Percentiles rank a stretch among this genome's conserved stretches.
These are phyloP conservation scores for Eucalyptus marginata DNA, from an alignment of 345 rosid genomes.

Conservation along the genomic window DNA sequence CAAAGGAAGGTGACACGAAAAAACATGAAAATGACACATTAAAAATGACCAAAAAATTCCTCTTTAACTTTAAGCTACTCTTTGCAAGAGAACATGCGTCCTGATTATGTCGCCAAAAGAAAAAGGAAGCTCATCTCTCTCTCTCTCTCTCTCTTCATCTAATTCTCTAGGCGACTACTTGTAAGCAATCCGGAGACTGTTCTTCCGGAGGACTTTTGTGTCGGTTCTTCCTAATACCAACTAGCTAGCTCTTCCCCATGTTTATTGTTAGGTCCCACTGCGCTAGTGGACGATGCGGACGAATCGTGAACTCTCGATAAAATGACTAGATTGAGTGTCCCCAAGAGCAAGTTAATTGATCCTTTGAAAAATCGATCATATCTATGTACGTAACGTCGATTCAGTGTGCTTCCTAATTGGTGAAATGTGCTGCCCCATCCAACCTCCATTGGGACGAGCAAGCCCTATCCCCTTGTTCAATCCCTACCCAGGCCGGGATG, in stretches of 20 bases:
- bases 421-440: neutral
- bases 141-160: neutral
- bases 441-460: neutral
- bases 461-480: neutral
- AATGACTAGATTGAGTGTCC: neutral
- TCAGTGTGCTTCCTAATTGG: neutral
- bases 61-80: neutral
- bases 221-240: neutral
- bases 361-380: neutral
- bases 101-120: neutral
- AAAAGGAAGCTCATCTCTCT: neutral
- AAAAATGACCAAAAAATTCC: neutral
- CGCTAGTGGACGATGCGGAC: neutral
- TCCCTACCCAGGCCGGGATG: neutral
- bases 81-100: neutral
- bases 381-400: neutral
- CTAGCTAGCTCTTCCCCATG: neutral
- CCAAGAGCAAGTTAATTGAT: neutral
- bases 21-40: neutral
- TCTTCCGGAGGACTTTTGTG: neutral
- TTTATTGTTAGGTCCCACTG: neutral
- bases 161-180: neutral
- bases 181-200: neutral
- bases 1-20: neutral
- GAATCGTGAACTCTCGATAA: neutral